Conservation (phyloP, 495 filamentous ascomycete genomes). For the Aspergillus cristatus region DNA sequence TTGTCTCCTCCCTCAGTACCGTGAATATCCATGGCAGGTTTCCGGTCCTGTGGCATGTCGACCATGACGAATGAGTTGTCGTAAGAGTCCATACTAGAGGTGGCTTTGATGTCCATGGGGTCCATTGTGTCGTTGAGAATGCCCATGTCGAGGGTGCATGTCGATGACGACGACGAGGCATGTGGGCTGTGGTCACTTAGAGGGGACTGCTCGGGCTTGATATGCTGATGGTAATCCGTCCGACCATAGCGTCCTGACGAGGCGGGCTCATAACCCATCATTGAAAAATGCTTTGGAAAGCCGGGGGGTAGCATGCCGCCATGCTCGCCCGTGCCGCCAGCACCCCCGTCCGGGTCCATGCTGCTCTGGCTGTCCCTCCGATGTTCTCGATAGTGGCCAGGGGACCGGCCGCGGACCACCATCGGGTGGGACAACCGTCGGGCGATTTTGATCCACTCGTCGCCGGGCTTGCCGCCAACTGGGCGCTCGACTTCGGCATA, state of each 20-base stretch:
- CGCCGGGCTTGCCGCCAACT: slow-evolving; percentile 17
- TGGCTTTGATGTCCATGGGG: slow-evolving; percentile 31
- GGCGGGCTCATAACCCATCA: too few relatives aligned
- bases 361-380: slow-evolving; percentile 61
- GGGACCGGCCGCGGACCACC: slow-evolving; percentile 88
- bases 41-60: slow-evolving; percentile 6
- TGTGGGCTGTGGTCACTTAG: slow-evolving; percentile 31
- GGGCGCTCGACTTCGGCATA: slow-evolving; percentile 64
- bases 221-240: slow-evolving; percentile 29
- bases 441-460: slow-evolving; percentile 68
- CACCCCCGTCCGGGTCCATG: slow-evolving; percentile 59
- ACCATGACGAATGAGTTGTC: slow-evolving; percentile 21
- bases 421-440: slow-evolving; percentile 71
- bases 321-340: slow-evolving; percentile 25
- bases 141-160: slow-evolving; percentile 28
- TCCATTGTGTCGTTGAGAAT: slow-evolving; percentile 34
- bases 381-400: slow-evolving; percentile 86
- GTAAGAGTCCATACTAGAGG: slow-evolving; percentile 26
- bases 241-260: too few relatives aligned
- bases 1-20: too few relatives aligned
- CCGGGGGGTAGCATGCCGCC: slow-evolving; percentile 23
- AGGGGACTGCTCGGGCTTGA: slow-evolving; percentile 27
- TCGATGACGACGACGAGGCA: slow-evolving; percentile 35
- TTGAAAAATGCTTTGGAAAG: slow-evolving; percentile 24
- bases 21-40: too few relatives aligned